Base-by-base conservation (phyloP, 1,139 yeast genomes). In the Zhuliangozyma parablackwelliae region DNA sequence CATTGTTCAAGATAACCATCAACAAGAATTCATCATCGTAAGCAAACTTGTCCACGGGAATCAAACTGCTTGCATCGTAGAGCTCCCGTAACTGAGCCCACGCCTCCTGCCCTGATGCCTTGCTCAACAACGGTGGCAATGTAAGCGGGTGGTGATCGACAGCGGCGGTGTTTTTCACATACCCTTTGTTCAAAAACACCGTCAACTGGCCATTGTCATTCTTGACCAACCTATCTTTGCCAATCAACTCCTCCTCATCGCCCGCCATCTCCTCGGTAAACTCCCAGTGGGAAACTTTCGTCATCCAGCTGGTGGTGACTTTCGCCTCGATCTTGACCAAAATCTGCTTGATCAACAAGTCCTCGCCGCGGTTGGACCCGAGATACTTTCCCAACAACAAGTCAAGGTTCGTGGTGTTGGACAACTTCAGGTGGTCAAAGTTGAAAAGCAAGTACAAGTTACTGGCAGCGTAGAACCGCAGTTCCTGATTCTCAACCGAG, bases 1-100 rank as follows among this genome's bases (percentile, higher is more conserved):
- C 79, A 48, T 79, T 82, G 52, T 80, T 81, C 29, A 82, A 54
- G 10, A 79, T 58, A 44, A 80, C 53, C 44, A 83, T 61, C 47
- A 80, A 50, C 24, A 84, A 50, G 46, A 84, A 82, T 45, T 80
- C 78, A 21, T 78, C 69, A 51, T 84, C 90, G 50, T 84, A 84
- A 2, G 60, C 45, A 28, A 32, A 31, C 20, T 36, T 21, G 21
- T 31, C n/a, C 9, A 28, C 24, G 5, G 0, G 65, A 57, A 5
- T 42, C 23, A 36, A 38, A 9, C 32, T 37, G 2, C 37, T 34
- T 7, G 41, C 5, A 12, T 44, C 32, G 37, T 54, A 60, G 41
- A 66, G 64, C 3, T 50, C 34, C 11, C 53, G 48, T 42, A 63
- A 50, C 5, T 47, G 45, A 3, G 49, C 29, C 62, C 53, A 49